Evolutionary conservation across 805 yeast species (phyloP).

Genomic region (Cyberlindnera americana): DNA sequence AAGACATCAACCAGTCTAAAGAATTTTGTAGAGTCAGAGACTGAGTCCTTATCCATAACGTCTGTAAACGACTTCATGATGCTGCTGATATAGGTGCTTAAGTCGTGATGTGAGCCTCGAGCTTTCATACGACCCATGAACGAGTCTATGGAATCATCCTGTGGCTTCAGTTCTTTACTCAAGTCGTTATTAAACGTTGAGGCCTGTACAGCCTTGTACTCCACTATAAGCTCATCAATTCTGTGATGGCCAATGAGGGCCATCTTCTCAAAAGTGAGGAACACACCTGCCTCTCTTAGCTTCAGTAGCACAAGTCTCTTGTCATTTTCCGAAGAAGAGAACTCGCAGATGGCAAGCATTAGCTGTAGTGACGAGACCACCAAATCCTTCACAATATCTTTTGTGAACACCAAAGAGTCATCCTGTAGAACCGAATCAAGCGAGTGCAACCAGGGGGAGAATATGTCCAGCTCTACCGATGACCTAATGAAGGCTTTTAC

Average conservation of each 20-base stretch:
- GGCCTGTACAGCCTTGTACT: slow-evolving; percentile 19
- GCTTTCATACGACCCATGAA: slow-evolving; percentile 13
- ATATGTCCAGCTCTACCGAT: slow-evolving; percentile 16
- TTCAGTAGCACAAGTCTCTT: slow-evolving; percentile 26
- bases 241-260: slow-evolving; percentile 39
- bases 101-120: slow-evolving; percentile 46
- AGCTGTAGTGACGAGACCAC: slow-evolving; percentile 21
- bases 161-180: slow-evolving; percentile 26
- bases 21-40: slow-evolving; percentile 42
- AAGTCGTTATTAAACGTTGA: slow-evolving; percentile 16
- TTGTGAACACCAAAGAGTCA: slow-evolving; percentile 21
- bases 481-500: slow-evolving; percentile 24
- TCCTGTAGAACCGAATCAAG: slow-evolving; percentile 13
- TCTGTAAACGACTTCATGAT: slow-evolving; percentile 51
- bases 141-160: slow-evolving; percentile 15
- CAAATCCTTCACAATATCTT: slow-evolving; percentile 18
- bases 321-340: slow-evolving; percentile 26
- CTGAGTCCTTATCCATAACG: slow-evolving; percentile 44
- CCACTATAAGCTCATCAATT: slow-evolving; percentile 24
- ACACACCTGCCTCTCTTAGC: slow-evolving; percentile 37
- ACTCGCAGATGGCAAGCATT: slow-evolving; percentile 24
- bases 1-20: slow-evolving; percentile 53
- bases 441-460: slow-evolving; percentile 22
- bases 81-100: slow-evolving; percentile 61
- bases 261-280: slow-evolving; percentile 31